Evolutionary conservation across 2,329 filamentous ascomycete species (phyloP).

Genomic region (Moelleriella libera): DNA sequence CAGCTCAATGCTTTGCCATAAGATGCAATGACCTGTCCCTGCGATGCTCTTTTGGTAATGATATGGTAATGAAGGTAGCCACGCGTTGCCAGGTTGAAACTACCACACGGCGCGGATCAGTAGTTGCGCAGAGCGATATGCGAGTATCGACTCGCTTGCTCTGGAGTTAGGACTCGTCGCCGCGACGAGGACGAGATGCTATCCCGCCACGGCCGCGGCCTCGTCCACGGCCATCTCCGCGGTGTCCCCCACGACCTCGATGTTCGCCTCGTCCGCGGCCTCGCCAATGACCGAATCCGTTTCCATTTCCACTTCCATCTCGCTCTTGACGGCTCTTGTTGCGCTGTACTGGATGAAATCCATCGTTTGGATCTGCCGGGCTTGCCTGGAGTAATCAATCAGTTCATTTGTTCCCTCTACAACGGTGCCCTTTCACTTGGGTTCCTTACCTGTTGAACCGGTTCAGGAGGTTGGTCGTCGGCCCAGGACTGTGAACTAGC

Average conservation of each 20-base stretch:
- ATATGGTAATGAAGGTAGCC: not conserved
- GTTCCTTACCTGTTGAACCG: constrained; percentile 25
- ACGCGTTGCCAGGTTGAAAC: not conserved
- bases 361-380: constrained; percentile 37
- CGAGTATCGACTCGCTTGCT: not conserved
- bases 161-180: constrained; percentile 14
- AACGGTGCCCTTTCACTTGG: not conserved
- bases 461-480: constrained; percentile 59
- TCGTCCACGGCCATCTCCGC: constrained; percentile 30
- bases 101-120: too few relatives aligned
- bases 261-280: constrained; percentile 32
- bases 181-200: constrained; percentile 20
- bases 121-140: not conserved
- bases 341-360: constrained; percentile 59
- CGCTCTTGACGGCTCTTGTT: constrained; percentile 41
- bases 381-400: constrained; percentile 18
- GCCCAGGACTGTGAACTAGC: constrained; percentile 61
- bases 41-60: not conserved
- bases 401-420: not conserved
- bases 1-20: not conserved
- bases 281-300: constrained; percentile 19
- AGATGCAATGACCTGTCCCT: not conserved
- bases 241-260: constrained; percentile 36
- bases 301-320: constrained; percentile 20
- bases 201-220: constrained; percentile 24